Evolutionary conservation across 352 stramenopile genomes (phyloP).

Genomic region (Globisporangium nagaii): DNA sequence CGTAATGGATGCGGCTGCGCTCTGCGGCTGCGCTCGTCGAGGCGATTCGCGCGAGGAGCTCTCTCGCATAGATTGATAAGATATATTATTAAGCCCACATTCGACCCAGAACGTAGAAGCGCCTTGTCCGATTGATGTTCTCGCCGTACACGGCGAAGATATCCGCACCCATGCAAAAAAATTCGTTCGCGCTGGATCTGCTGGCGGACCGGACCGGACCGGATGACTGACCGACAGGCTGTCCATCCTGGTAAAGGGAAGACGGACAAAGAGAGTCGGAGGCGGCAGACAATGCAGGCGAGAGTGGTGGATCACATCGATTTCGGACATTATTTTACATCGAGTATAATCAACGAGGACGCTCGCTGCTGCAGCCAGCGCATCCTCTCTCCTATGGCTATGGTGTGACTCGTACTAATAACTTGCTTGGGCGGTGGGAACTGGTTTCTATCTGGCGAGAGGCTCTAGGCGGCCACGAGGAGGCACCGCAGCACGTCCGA

Average conservation of each 20-base stretch:
- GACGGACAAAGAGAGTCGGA: background rate
- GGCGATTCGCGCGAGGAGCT: background rate
- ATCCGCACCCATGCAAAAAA: background rate
- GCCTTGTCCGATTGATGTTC: no score
- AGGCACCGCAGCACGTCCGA: constrained; percentile 54
- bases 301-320: constrained; percentile 7
- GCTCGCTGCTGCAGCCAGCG: background rate
- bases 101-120: no score
- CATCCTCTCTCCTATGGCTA: constrained; percentile 1
- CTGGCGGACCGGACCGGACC: no score
- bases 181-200: no score
- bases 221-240: no score
- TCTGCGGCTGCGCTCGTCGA: constrained; percentile 3
- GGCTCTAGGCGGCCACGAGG: constrained; percentile 20
- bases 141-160: no score
- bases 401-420: constrained; percentile 4
- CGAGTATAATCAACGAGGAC: constrained; percentile 16
- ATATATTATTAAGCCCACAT: constrained; percentile 2
- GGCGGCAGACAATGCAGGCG: background rate
- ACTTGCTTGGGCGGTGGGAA: background rate
- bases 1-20: constrained; percentile 1
- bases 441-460: constrained; percentile 11
- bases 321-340: constrained; percentile 18
- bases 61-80: constrained; percentile 1
- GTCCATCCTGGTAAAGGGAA: no score